phyloP scores from a whole-genome alignment of 2,329 filamentous ascomycete species.

The Bipolaris oryzae region DNA sequence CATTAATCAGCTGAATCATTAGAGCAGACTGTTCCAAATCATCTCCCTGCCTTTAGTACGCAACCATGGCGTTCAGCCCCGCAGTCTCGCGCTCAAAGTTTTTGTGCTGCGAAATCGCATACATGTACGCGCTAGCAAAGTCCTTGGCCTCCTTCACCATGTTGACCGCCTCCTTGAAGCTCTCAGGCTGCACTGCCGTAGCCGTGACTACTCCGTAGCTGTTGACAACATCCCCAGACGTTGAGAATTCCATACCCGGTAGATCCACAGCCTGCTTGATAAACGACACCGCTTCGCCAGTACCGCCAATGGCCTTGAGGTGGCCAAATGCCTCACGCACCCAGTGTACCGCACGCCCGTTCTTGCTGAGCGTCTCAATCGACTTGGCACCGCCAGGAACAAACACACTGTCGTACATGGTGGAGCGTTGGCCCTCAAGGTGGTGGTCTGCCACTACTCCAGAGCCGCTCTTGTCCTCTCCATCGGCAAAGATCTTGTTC shows the following conservation, averaged over 20 bases:
- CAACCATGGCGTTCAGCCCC: slow-evolving; percentile 69
- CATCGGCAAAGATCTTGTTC: slow-evolving; percentile 67
- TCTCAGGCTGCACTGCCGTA: slow-evolving; percentile 58
- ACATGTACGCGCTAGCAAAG: slow-evolving; percentile 75
- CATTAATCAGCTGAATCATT: not conserved
- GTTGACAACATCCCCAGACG: slow-evolving; percentile 62
- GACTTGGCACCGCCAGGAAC: slow-evolving; percentile 73
- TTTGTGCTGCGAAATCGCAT: slow-evolving; percentile 71
- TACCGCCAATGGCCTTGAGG: slow-evolving; percentile 77
- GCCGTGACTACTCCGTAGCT: slow-evolving; percentile 81
- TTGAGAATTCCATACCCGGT: slow-evolving; percentile 57
- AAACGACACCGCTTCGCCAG: slow-evolving; percentile 72
- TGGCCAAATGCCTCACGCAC: slow-evolving; percentile 82
- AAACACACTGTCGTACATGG: slow-evolving; percentile 81
- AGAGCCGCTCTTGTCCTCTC: slow-evolving; percentile 59
- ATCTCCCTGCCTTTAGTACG: slow-evolving; percentile 60
- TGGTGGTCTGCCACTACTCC: slow-evolving; percentile 74
- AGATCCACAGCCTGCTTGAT: slow-evolving; percentile 58
- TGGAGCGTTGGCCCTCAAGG: slow-evolving; percentile 78
- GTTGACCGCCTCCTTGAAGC: slow-evolving; percentile 65
- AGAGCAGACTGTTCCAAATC: not conserved
- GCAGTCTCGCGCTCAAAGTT: slow-evolving; percentile 77
- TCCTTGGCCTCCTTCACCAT: slow-evolving; percentile 70
- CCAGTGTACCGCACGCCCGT: slow-evolving; percentile 76
- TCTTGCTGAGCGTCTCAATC: slow-evolving; percentile 67